phyloP scores from a whole-genome alignment of 257 asterid species.

The Euphrasia confusa region DNA sequence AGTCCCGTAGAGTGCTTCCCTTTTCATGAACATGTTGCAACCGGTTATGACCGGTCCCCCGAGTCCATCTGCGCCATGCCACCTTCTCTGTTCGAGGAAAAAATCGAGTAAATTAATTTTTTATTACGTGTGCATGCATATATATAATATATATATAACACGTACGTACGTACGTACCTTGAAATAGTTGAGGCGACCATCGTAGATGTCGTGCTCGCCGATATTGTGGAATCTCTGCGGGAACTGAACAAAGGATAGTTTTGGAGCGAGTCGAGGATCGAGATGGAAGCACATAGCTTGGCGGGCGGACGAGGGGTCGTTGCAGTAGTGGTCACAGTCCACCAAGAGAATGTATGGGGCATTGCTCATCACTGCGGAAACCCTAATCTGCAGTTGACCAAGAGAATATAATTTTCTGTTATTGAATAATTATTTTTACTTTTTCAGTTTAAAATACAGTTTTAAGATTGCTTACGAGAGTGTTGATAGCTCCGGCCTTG shows the following conservation, averaged over 20 bases:
- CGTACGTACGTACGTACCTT: slow-evolving; percentile 23
- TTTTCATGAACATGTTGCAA: slow-evolving; percentile 42
- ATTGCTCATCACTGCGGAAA: slow-evolving; percentile 54
- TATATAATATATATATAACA: too few relatives aligned
- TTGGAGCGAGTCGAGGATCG: slow-evolving; percentile 31
- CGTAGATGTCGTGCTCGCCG: slow-evolving; percentile 45
- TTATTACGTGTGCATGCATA: too few relatives aligned
- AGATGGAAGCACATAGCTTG: slow-evolving; percentile 48
- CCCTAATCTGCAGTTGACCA: slow-evolving; percentile 44
- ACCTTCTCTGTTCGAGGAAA: slow-evolving; percentile 25
- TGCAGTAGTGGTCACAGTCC: slow-evolving; percentile 48
- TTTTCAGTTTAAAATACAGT: too few relatives aligned
- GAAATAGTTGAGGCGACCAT: slow-evolving; percentile 19
- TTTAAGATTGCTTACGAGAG: slow-evolving; percentile 32
- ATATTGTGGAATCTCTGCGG: slow-evolving; percentile 56
- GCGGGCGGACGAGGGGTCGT: slow-evolving; percentile 41
- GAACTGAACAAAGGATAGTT: slow-evolving; percentile 54
- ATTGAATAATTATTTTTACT: too few relatives aligned
- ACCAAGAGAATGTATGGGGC: slow-evolving; percentile 45
- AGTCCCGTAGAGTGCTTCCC: slow-evolving; percentile 43
- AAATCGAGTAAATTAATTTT: neutral
- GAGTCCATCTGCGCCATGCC: slow-evolving; percentile 47
- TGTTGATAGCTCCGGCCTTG: slow-evolving; percentile 74
- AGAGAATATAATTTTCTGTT: too few relatives aligned
- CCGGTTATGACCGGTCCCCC: slow-evolving; percentile 42